These are phyloP conservation scores for Eimeria acervulina DNA, from an alignment of 169 alveolate genomes.

Conservation along the genomic window DNA sequence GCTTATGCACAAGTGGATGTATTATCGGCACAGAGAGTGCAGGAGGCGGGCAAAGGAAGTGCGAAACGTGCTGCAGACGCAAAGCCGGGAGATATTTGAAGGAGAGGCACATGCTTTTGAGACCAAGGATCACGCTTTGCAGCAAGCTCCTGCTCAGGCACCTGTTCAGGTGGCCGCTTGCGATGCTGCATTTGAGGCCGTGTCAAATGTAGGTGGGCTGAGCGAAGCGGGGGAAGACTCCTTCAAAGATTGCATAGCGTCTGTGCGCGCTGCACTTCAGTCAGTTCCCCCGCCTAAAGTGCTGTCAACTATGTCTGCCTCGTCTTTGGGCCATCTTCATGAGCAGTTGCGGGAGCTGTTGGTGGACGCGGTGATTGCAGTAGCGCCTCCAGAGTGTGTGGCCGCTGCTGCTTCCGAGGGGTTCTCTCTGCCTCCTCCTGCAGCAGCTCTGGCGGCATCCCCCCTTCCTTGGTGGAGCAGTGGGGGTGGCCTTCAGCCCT, in stretches of 20 bases:
- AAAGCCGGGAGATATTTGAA: not conserved
- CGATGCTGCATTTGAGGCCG: not conserved
- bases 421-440: conserved; percentile 63
- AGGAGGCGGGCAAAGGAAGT: not conserved
- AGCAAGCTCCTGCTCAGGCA: not conserved
- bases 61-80: not conserved
- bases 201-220: not conserved
- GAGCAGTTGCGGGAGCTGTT: conserved; percentile 2
- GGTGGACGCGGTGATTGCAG: conserved; percentile 65
- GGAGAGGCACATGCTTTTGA: not conserved
- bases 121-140: not conserved
- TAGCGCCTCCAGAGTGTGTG: conserved; percentile 34
- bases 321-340: conserved; percentile 8
- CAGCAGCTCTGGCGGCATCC: conserved; percentile 76
- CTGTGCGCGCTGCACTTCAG: conserved; percentile 60
- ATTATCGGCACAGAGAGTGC: not conserved
- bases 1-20: conserved; percentile 76
- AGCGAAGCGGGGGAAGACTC: not conserved
- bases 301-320: conserved; percentile 36
- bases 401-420: conserved; percentile 73
- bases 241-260: not conserved
- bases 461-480: conserved; percentile 82
- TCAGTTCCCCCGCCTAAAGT: conserved; percentile 10
- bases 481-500: conserved; percentile 74
- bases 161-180: not conserved